Conservation (phyloP, 768 basidiomycete species). For the Boletus sp. region DNA sequence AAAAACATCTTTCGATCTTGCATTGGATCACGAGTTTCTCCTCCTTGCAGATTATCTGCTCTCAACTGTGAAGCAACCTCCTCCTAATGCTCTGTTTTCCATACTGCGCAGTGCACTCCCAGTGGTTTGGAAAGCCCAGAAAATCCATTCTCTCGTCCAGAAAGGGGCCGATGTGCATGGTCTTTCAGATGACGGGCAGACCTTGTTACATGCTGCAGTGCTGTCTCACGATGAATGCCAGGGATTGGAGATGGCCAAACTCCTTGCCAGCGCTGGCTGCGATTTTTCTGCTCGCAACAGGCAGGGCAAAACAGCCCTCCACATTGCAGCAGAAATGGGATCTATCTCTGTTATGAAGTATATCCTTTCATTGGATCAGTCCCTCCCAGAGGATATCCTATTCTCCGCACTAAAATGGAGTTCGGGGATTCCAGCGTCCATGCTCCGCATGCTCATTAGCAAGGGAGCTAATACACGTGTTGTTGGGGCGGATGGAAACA, state of each 20-base stretch:
- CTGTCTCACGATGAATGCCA: neutral
- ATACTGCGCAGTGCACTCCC: neutral
- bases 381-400: constrained; percentile 3
- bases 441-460: neutral
- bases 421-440: neutral
- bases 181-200: neutral
- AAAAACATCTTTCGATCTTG: neutral
- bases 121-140: neutral
- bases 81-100: neutral
- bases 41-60: neutral
- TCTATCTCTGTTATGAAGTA: neutral
- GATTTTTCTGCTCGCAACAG: neutral
- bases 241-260: neutral
- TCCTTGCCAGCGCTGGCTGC: neutral
- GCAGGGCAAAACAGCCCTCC: neutral
- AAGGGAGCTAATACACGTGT: neutral
- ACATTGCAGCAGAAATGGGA: neutral
- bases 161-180: neutral
- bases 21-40: neutral
- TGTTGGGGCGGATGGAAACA: neutral
- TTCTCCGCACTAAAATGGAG: neutral
- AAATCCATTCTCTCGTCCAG: neutral
- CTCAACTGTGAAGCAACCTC: neutral
- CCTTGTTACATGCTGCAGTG: neutral
- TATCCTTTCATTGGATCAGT: neutral